Evolutionary conservation across 306 rosid species (phyloP).

Genomic region (Hylodesmum podocarpum): DNA sequence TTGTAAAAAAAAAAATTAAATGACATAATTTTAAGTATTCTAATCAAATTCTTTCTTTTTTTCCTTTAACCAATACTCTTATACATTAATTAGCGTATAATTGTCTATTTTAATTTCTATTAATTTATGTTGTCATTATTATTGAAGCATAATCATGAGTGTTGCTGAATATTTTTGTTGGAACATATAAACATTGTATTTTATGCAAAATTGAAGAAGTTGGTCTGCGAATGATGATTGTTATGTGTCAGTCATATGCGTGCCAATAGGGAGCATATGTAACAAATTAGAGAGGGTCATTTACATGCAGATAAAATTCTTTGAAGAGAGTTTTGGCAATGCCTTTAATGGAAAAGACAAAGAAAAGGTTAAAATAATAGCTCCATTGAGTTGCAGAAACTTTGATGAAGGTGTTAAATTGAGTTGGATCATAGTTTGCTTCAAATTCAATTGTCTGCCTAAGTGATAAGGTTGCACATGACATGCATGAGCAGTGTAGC

Average conservation of each 20-base stretch:
- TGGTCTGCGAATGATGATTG: neutral
- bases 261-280: neutral
- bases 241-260: neutral
- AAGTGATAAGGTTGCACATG: conserved; percentile 47
- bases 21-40: too few species aligned
- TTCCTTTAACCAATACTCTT: too few species aligned
- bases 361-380: neutral
- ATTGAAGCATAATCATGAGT: neutral
- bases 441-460: conserved; percentile 24
- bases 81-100: too few species aligned
- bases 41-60: too few species aligned
- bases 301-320: neutral
- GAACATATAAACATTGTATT: neutral
- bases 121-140: neutral
- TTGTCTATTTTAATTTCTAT: neutral
- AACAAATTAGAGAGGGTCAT: neutral
- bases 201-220: neutral
- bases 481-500: conserved; percentile 26
- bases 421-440: conserved; percentile 19
- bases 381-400: neutral
- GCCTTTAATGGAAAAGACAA: conserved; percentile 18
- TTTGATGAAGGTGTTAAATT: conserved; percentile 18
- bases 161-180: neutral
- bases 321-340: conserved; percentile 4
- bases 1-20: too few species aligned